phyloP scores from a whole-genome alignment of 129 eudicot genomes.

The Oenanthe sinensis region DNA sequence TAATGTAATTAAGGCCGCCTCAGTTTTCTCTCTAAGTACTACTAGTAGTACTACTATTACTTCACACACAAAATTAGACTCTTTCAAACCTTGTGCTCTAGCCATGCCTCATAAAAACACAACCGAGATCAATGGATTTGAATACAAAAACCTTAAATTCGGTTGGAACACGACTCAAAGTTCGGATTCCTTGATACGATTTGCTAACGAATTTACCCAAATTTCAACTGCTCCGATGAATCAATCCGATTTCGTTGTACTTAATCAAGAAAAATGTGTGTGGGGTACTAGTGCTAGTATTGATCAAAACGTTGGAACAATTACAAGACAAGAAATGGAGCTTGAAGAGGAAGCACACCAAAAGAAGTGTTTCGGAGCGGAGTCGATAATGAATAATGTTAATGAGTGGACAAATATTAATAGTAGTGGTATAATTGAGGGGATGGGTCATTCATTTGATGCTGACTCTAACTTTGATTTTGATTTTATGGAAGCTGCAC shows the following conservation, averaged over 20 bases:
- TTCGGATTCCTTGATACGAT: slow-evolving; percentile 23
- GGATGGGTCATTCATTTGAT: slow-evolving; percentile 32
- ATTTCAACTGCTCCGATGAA: slow-evolving; percentile 23
- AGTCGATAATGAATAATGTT: slow-evolving; percentile 19
- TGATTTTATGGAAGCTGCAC: slow-evolving; percentile 64
- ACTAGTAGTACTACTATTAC: not conserved
- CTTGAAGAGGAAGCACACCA: slow-evolving; percentile 10
- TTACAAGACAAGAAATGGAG: slow-evolving; percentile 12
- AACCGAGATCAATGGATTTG: slow-evolving; percentile 12
- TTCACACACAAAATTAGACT: slow-evolving; percentile 31
- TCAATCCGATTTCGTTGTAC: slow-evolving; percentile 19
- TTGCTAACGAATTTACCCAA: slow-evolving; percentile 23
- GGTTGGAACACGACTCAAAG: slow-evolving; percentile 13
- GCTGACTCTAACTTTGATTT: slow-evolving; percentile 52
- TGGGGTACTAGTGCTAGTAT: slow-evolving; percentile 17
- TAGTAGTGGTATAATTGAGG: not conserved
- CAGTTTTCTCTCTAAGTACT: slow-evolving; percentile 31
- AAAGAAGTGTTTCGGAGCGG: slow-evolving; percentile 19
- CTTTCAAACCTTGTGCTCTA: slow-evolving; percentile 7
- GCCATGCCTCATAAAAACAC: slow-evolving; percentile 15
- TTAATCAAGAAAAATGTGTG: not conserved
- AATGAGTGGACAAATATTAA: slow-evolving; percentile 1
- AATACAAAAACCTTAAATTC: slow-evolving; percentile 32
- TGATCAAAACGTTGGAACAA: slow-evolving; percentile 17
- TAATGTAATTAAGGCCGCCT: slow-evolving; percentile 5